phyloP scores from a whole-genome alignment of 805 yeast genomes.

The Saccharomycopsis malanga region DNA sequence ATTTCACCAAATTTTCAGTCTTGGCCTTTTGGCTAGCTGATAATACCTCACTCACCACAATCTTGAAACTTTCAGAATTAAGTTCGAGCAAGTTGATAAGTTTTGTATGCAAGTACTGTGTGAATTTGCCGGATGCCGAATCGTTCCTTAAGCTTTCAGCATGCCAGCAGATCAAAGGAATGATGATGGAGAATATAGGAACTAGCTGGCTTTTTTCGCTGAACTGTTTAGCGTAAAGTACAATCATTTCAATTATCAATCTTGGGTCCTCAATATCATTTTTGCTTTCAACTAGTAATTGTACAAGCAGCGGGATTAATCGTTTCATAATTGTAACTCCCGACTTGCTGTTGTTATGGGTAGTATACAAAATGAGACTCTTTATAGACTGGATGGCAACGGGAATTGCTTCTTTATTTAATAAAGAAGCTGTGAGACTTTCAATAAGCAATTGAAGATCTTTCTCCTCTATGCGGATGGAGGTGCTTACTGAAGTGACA shows the following conservation, averaged over 20 bases:
- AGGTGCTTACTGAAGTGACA: constrained; percentile 34
- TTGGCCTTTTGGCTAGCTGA: constrained; percentile 33
- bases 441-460: constrained; percentile 34
- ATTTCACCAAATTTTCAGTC: constrained; percentile 23
- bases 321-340: constrained; percentile 36
- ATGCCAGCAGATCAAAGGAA: constrained; percentile 32
- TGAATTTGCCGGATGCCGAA: constrained; percentile 24
- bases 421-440: constrained; percentile 30
- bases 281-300: constrained; percentile 26
- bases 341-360: constrained; percentile 24
- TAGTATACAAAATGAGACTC: constrained; percentile 39
- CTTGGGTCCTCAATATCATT: constrained; percentile 30
- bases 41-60: constrained; percentile 34
- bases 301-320: constrained; percentile 40
- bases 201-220: constrained; percentile 28
- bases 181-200: constrained; percentile 25
- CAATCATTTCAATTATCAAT: constrained; percentile 42
- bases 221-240: constrained; percentile 37
- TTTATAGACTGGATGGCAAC: constrained; percentile 57
- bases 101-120: constrained; percentile 39
- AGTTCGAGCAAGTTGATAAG: constrained; percentile 40
- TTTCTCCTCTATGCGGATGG: constrained; percentile 28
- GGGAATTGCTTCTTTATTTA: constrained; percentile 33
- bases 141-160: constrained; percentile 22
- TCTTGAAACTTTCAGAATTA: constrained; percentile 43